A percentile compares a stretch with the other conserved stretches of the same genome.
These are phyloP conservation scores for Populus nigra DNA, from an alignment of 345 rosid genomes.

Conservation along the genomic window DNA sequence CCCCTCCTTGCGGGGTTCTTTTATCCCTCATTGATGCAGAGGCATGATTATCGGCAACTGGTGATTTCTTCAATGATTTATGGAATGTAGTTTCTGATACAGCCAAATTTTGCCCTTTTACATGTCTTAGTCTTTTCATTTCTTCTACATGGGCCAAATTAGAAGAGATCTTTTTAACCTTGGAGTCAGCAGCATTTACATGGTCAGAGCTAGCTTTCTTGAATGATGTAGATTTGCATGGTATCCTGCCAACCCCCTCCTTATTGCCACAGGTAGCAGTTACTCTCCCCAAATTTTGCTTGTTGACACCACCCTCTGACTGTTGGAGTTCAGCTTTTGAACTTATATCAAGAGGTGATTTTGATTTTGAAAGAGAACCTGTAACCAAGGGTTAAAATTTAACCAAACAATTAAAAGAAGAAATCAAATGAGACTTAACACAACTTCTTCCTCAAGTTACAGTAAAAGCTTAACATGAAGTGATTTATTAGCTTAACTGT, in stretches of 20 bases:
- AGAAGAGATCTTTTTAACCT: background rate
- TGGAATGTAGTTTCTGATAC: background rate
- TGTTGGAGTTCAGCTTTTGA: background rate
- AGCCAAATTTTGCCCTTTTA: background rate
- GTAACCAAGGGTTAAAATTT: background rate
- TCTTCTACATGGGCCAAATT: background rate
- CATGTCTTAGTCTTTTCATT: background rate
- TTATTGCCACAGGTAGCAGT: background rate
- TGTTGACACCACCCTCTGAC: background rate
- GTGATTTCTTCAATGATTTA: background rate
- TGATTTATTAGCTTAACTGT: background rate
- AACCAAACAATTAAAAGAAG: background rate
- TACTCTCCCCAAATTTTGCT: background rate
- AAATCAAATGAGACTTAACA: too few relatives aligned
- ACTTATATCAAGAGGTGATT: background rate
- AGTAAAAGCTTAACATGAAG: background rate
- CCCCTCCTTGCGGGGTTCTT: background rate
- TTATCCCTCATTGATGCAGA: background rate
- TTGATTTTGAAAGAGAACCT: conserved; percentile 9
- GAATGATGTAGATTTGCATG: background rate
- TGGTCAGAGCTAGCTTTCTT: background rate
- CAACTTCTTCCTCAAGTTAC: too few relatives aligned
- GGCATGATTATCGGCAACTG: background rate
- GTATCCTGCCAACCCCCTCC: background rate
- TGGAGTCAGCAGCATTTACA: background rate